Evolutionary conservation across 164 flowering plant genomes (phyloP).

Genomic region (Piper longum): DNA sequence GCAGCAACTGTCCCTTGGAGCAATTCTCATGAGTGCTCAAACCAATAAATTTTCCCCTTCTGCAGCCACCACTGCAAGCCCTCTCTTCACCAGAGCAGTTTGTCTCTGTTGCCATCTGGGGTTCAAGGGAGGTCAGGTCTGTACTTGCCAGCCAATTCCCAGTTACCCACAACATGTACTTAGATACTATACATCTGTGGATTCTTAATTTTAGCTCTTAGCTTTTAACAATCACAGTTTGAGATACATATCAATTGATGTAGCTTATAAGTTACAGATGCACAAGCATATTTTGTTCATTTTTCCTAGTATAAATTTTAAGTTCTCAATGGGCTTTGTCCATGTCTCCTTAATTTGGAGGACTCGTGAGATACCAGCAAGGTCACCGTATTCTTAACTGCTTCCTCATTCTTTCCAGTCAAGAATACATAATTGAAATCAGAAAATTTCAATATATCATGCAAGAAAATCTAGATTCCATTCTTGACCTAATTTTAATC

Average conservation of each 20-base stretch:
- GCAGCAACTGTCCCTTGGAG: background rate
- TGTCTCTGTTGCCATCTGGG: slow-evolving; percentile 22
- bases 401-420: too few species aligned
- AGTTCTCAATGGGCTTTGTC: too few species aligned
- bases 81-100: slow-evolving; percentile 4
- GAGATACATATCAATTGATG: background rate
- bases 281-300: too few species aligned
- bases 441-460: too few species aligned
- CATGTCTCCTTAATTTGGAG: too few species aligned
- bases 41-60: background rate
- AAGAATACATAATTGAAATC: too few species aligned
- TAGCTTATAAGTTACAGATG: too few species aligned
- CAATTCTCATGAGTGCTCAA: background rate
- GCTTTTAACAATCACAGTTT: background rate
- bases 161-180: background rate
- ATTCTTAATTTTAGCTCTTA: background rate
- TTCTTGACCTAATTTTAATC: too few species aligned
- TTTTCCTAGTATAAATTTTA: too few species aligned
- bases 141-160: slow-evolving; percentile 12
- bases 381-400: too few species aligned
- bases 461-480: too few species aligned
- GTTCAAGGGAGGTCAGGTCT: slow-evolving; percentile 11
- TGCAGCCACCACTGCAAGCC: background rate
- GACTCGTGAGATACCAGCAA: too few species aligned
- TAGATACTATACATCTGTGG: slow-evolving; percentile 13